Evolutionary conservation across 179 eudicot species (phyloP), one percentile per base, ranked within the genome.

Genomic region (Carnegiea gigantea): DNA sequence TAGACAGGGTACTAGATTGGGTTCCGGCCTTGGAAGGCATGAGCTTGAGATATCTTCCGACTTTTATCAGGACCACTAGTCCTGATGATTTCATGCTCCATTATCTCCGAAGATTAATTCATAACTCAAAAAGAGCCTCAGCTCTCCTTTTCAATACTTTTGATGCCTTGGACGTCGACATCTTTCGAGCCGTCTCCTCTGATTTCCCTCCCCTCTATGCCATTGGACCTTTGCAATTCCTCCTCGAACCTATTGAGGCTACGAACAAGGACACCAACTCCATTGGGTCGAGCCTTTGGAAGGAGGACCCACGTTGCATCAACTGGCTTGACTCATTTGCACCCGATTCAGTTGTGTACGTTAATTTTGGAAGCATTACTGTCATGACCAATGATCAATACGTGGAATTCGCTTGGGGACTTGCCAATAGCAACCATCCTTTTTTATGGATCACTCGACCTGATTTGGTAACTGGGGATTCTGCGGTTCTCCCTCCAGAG

Each of bases 401-500:
- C 60, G n/a, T 62, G 6, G 86, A 84, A 36, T 84, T 84, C 44
- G 84, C 82, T 8, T 82, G 84, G 84, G 87, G 84, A 11, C 80
- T 85, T n/a, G 87, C 82, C 20, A 82, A 85, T 75, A 85, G 82
- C 77, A 79, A 78, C 28, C 43, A 28, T 8, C 82, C 82, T 17
- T 85, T 85, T 51, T 78, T 85, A 23, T 85, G 87, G 87, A 82
- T 85, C 10, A 53, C 79, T 18, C 82, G 87, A 20, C 87, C 87
- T 4, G 84, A 85, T 59, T 54, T 85, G 36, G 75, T 81, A 2
- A 73, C 33, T 0, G 84, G 84, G 23, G 87, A 78, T 24, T 17
- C 79, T 0, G 81, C 81, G 0, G 79, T 78, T 9, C 72, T 81
- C 0, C 84, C 82, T 48, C 79, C 51, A 0, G 87, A 81, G 46